Conservation (phyloP, 345 rosid species). For the Zanthoxylum bungeanum region DNA sequence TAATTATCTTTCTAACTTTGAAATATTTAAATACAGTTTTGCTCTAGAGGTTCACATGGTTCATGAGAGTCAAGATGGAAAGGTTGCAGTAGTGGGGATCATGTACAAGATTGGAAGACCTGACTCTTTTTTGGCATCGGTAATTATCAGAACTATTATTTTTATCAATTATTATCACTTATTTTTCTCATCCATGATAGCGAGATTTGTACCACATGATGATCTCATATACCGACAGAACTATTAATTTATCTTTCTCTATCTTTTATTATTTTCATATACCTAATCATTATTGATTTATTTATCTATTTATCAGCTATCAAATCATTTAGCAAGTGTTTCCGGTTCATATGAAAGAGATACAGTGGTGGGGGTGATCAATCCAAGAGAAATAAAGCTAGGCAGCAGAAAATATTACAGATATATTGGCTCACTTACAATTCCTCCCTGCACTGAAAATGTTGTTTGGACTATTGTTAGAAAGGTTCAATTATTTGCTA, state of each 20-base stretch:
- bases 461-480: constrained; percentile 64
- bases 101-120: constrained; percentile 66
- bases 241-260: not conserved
- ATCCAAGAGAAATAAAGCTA: constrained; percentile 49
- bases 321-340: constrained; percentile 30
- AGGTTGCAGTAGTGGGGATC: constrained; percentile 61
- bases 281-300: not conserved
- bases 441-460: constrained; percentile 81
- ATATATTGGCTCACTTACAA: constrained; percentile 82
- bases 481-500: constrained; percentile 37
- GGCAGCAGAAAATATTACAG: constrained; percentile 68
- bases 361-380: constrained; percentile 37
- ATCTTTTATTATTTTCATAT: not conserved
- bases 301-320: constrained; percentile 31
- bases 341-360: constrained; percentile 26
- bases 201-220: too few species aligned
- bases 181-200: too few species aligned
- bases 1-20: too few species aligned
- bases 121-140: constrained; percentile 60
- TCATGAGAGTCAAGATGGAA: constrained; percentile 58
- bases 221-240: not conserved
- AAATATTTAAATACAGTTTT: constrained; percentile 39
- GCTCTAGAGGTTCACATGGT: constrained; percentile 77
- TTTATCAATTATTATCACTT: too few species aligned
- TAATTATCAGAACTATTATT: too few species aligned